Conservation (phyloP, 2,329 filamentous ascomycete genomes). For the Albifimbria verrucaria region DNA sequence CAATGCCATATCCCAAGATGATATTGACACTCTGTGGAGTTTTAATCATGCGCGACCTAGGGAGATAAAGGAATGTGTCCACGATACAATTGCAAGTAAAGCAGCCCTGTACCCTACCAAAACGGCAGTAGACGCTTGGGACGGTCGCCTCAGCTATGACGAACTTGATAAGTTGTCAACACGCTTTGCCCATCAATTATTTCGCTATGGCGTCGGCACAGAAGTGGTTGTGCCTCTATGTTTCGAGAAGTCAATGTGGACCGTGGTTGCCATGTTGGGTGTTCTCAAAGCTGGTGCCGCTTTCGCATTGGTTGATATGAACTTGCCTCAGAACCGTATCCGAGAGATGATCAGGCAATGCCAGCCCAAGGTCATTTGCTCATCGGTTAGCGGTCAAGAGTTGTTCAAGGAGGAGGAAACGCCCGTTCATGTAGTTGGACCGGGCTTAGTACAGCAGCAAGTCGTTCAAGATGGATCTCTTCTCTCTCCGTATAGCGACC, state of each 20-base stretch:
- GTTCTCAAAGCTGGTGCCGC: constrained; percentile 1
- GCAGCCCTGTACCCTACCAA: background rate
- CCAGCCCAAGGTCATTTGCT: background rate
- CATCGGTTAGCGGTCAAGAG: background rate
- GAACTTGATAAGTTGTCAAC: background rate
- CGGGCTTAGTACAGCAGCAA: background rate
- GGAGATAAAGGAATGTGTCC: background rate
- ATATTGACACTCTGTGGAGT: background rate
- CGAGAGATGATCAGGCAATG: background rate
- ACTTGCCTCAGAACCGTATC: background rate
- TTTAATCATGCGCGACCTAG: background rate
- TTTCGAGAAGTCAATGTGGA: constrained; percentile 1
- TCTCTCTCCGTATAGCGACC: background rate
- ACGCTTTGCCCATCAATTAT: background rate
- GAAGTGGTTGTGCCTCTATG: background rate
- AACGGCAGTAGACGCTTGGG: background rate
- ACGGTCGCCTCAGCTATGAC: background rate
- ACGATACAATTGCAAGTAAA: background rate
- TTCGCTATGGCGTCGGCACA: background rate
- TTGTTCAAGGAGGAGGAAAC: background rate
- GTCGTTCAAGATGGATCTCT: background rate
- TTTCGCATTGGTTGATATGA: background rate
- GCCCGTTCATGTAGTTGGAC: background rate
- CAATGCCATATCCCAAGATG: background rate
- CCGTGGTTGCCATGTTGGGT: background rate